Base-by-base conservation (phyloP, 306 rosid genomes). In the Biancaea sappan region DNA sequence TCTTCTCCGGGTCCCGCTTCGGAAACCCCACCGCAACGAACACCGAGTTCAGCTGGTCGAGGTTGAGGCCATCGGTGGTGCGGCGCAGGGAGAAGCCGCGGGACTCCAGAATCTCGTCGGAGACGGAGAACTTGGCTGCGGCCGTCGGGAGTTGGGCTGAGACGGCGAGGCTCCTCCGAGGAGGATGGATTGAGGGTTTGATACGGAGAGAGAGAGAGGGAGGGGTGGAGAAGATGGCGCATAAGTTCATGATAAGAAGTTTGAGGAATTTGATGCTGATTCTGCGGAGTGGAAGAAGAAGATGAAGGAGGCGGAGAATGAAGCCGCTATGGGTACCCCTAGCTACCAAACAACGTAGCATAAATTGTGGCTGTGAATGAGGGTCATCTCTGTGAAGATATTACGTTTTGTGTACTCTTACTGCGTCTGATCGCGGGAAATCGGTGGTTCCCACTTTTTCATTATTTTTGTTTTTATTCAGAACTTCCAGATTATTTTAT, bases 21-120 rank as follows among this genome's bases (percentile, higher is more conserved):
- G 96, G 97, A 57, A 93, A 93, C 52, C 98, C 98, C 6, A 94
- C 97, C 1, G 98, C 91, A 14, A 84, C 90, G 89, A 93, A 93
- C 13, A 91, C 90, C 2, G 72, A 21, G 92, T 93, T 93, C 4
- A 91, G 87, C 3, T 79, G 81, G 68, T 91, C 96, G 2, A 93
- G 88, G 90, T 89, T 72, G 26, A 89, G 93, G 0, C 81, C 88
- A 38, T 80, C 86, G 16, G 71, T 34, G 16, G 74, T 81, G 31
- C 97, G 89, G 24, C 85, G 92, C 46, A 93, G 87, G 50, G 72
- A 12, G 87, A 93, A 89, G 52, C 97, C 97, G 2, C 92, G 93
- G 46, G 92, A 82, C 18, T 83, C 83, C 15, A 93, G 92, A 24
- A 74, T 65, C 47, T 74, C 71, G 88, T 91, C 94, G 59, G 97